Evolutionary conservation across 139 green algal genomes (phyloP).

Genomic region (Chloropicon primus): DNA sequence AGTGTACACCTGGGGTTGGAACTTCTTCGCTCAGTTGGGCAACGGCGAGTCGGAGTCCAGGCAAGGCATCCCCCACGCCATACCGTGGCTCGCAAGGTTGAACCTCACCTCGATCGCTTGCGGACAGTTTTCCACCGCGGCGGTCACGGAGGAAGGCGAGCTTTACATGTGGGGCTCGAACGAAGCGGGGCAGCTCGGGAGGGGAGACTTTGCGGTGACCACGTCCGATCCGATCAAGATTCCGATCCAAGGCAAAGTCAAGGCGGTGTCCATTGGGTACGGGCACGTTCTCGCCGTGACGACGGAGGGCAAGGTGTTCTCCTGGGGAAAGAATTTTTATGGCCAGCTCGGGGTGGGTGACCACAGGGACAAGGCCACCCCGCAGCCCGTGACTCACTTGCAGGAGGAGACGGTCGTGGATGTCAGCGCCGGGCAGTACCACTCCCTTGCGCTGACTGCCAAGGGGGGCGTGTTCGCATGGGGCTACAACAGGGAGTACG

Average conservation of each 20-base stretch:
- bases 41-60: constrained; percentile 1
- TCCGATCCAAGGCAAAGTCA: neutral
- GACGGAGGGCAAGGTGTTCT: constrained; percentile 30
- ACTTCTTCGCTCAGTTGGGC: constrained; percentile 9
- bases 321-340: constrained; percentile 79
- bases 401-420: constrained; percentile 42
- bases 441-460: constrained; percentile 52
- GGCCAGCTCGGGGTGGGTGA: constrained; percentile 35
- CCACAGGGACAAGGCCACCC: constrained; percentile 16
- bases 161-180: constrained; percentile 17
- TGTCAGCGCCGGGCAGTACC: constrained; percentile 69
- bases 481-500: constrained; percentile 12
- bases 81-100: constrained; percentile 4
- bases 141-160: constrained; percentile 11
- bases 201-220: constrained; percentile 10
- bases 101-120: constrained; percentile 4
- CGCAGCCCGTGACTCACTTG: constrained; percentile 29
- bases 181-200: constrained; percentile 14
- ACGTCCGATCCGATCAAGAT: neutral
- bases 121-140: constrained; percentile 13
- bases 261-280: constrained; percentile 17
- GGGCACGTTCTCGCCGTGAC: constrained; percentile 35
- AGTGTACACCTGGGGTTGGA: constrained; percentile 11
- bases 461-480: constrained; percentile 25
- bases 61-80: neutral